Base-by-base conservation (phyloP, 495 filamentous ascomycete genomes). In the Penicillium diatomitis region DNA sequence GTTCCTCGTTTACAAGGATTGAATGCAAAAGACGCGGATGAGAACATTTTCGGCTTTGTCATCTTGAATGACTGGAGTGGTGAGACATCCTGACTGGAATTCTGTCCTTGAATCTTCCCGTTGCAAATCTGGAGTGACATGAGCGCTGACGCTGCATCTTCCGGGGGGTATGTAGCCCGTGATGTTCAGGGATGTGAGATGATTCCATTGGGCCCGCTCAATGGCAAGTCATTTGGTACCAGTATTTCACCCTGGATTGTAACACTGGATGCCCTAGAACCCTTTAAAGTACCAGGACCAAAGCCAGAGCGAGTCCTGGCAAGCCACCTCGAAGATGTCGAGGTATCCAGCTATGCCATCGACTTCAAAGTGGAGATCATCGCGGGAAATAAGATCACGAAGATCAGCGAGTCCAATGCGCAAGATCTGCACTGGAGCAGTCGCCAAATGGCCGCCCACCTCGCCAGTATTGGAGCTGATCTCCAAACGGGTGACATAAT, bases 41-140 rank as follows among this genome's bases (percentile, higher is more conserved):
- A 86, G 30, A 63, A 77, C 57, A 73, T 95, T n/a, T 92, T 95
- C 62, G 89, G 89, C 1, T 74, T 88, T 36, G 88, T 95, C 4
- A 65, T 95, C 44, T 65, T 95, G 66, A 95, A 95, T 63, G 88
- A 95, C 60, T 95, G 89, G 89, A 86, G 80, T 57, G 85, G 87
- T 47, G 64, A 83, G 54, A 20, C 20, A 20, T 20, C 20, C 20
- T 20, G 20, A 20, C 20, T 20, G 20, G 20, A 20, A 2, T 2
- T 20, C 1, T 20, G 20, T 20, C 20, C 20, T 20, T 20, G 20
- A 0, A 85, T 56, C 34, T 8, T 35, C 29, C 27, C 30, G 4
- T 20, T 12, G 10, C 6, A n/a, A 32, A 45, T 28, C 5, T 32
- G 29, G 37, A 27, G 32, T 37, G 12, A 37, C 33, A 36, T 37